Percentiles rank a stretch among this genome's conserved stretches.
Evolutionary conservation across 805 yeast species (phyloP).

Genomic region (Priceomyces haplophilus): DNA sequence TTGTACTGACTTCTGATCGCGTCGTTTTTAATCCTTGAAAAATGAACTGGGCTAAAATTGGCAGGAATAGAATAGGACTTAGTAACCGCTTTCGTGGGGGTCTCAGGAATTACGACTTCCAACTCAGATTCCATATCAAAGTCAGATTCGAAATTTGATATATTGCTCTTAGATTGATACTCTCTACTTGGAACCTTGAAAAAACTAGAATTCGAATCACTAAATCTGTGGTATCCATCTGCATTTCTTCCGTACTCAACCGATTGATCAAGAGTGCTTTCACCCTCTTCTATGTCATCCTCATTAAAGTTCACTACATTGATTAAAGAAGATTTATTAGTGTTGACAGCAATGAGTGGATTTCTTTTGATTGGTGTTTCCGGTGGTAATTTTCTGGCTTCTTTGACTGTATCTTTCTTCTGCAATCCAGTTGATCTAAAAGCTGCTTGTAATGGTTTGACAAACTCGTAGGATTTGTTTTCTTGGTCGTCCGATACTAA

Average conservation of each 20-base stretch:
- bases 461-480: conserved; percentile 54
- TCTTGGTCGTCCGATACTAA: conserved; percentile 32
- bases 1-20: conserved; percentile 5
- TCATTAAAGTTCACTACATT: conserved; percentile 18
- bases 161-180: conserved; percentile 9
- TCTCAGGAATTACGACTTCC: conserved; percentile 28
- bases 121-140: conserved; percentile 16
- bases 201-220: conserved; percentile 33
- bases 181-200: conserved; percentile 24
- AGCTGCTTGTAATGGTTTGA: conserved; percentile 83
- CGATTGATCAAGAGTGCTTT: conserved; percentile 28
- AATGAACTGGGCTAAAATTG: conserved; percentile 22
- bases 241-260: conserved; percentile 41
- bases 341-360: conserved; percentile 35
- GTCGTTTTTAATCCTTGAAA: conserved; percentile 6
- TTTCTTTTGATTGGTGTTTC: conserved; percentile 45
- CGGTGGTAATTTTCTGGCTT: conserved; percentile 34
- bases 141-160: conserved; percentile 12
- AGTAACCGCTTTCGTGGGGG: conserved; percentile 36
- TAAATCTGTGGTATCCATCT: conserved; percentile 16
- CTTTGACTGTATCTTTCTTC: conserved; percentile 41
- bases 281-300: conserved; percentile 12
- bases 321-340: conserved; percentile 8
- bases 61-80: conserved; percentile 28
- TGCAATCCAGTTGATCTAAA: conserved; percentile 72